phyloP scores from a whole-genome alignment of 805 yeast genomes.

The Metschnikowia arizonensis region DNA sequence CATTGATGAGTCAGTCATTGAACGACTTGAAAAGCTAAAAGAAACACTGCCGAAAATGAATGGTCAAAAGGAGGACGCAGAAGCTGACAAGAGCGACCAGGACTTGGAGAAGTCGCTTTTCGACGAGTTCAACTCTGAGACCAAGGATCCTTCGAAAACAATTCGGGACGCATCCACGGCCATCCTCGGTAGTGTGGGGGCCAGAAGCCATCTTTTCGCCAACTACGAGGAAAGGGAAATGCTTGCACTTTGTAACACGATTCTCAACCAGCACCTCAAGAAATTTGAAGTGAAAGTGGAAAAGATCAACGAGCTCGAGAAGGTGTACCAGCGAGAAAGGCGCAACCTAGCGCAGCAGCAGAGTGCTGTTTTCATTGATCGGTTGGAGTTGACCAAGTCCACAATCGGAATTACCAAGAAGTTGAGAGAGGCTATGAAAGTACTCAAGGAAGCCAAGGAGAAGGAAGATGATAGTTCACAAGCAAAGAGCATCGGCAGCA shows the following conservation, averaged over 20 bases:
- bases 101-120: slow-evolving; percentile 8
- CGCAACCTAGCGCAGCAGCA: slow-evolving; percentile 57
- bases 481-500: slow-evolving; percentile 13
- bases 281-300: slow-evolving; percentile 62
- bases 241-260: slow-evolving; percentile 52
- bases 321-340: slow-evolving; percentile 60
- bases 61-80: slow-evolving; percentile 2
- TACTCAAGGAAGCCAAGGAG: slow-evolving; percentile 11
- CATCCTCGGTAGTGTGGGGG: slow-evolving; percentile 75
- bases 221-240: slow-evolving; percentile 76
- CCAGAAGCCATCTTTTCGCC: slow-evolving; percentile 75
- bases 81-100: neutral
- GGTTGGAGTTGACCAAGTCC: slow-evolving; percentile 61
- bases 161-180: slow-evolving; percentile 59
- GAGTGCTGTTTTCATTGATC: slow-evolving; percentile 61
- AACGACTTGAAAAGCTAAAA: slow-evolving; percentile 7
- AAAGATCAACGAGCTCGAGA: slow-evolving; percentile 59
- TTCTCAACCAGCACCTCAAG: slow-evolving; percentile 58
- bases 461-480: slow-evolving; percentile 5
- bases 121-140: slow-evolving; percentile 6
- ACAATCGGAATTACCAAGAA: slow-evolving; percentile 49
- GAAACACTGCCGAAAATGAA: slow-evolving; percentile 1
- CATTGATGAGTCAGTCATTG: slow-evolving; percentile 28
- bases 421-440: slow-evolving; percentile 33
- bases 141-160: slow-evolving; percentile 16